Percentiles rank a stretch among this genome's conserved stretches.
Conservation (phyloP, 148 eudicot genomes). For the Camellia sinensis region DNA sequence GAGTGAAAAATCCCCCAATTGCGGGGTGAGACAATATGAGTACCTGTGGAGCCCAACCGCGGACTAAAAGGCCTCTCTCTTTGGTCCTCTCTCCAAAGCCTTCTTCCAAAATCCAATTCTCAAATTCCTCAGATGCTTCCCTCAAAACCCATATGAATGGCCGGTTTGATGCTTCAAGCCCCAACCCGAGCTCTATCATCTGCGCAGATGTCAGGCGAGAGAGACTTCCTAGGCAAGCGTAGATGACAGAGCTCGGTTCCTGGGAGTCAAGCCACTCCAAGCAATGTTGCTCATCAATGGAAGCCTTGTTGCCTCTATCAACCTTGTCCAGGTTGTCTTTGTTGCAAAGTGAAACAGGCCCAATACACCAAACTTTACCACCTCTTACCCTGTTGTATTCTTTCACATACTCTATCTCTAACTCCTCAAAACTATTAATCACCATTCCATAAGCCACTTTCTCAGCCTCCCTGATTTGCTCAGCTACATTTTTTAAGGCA, state of each 20-base stretch:
- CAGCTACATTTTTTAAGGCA: not conserved
- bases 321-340: slow-evolving; percentile 20
- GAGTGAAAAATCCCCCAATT: not conserved
- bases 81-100: slow-evolving; percentile 19
- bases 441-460: slow-evolving; percentile 13
- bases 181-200: slow-evolving; percentile 20
- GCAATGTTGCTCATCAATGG: slow-evolving; percentile 26
- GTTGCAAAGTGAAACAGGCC: slow-evolving; percentile 44
- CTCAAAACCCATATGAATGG: slow-evolving; percentile 26
- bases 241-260: slow-evolving; percentile 19
- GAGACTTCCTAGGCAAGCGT: slow-evolving; percentile 24
- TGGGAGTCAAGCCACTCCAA: slow-evolving; percentile 38
- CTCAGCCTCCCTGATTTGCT: slow-evolving; percentile 5
- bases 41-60: slow-evolving; percentile 15
- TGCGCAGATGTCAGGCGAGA: slow-evolving; percentile 1
- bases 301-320: slow-evolving; percentile 34
- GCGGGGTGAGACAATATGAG: slow-evolving; percentile 8
- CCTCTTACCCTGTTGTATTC: slow-evolving; percentile 15
- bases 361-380: slow-evolving; percentile 31
- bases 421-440: slow-evolving; percentile 25
- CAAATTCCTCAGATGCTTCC: not conserved
- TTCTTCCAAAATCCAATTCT: slow-evolving; percentile 18
- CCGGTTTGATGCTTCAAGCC: slow-evolving; percentile 15
- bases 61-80: slow-evolving; percentile 5
- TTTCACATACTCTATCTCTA: slow-evolving; percentile 17